Percentiles rank a stretch among this genome's conserved stretches.
Evolutionary conservation across 331 rosid genomes (phyloP).

Genomic region (Pyrus hybrid): DNA sequence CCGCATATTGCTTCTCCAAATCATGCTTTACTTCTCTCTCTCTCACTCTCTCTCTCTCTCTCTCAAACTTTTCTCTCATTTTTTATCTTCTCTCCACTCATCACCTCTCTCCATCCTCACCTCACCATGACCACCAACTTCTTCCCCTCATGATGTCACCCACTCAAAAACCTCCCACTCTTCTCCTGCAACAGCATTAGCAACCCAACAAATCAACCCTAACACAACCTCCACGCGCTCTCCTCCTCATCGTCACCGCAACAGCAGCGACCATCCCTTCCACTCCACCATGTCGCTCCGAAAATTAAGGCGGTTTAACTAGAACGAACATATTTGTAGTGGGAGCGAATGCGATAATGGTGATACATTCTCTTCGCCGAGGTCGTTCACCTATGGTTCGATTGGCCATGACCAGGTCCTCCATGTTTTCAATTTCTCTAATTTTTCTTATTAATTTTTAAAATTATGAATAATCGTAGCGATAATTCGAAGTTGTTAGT

Average conservation of each 20-base stretch:
- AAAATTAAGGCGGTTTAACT: background rate
- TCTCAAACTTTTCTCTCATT: background rate
- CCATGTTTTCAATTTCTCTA: no score
- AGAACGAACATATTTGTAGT: no score
- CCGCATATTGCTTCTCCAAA: no score
- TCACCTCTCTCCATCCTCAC: background rate
- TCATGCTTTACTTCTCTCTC: no score
- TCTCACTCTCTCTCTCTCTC: no score
- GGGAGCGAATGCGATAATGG: no score
- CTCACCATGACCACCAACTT: background rate
- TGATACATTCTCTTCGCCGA: no score
- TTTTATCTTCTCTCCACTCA: background rate
- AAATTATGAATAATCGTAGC: no score
- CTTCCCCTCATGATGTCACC: conserved; percentile 9
- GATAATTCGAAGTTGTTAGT: no score
- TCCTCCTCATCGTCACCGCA: conserved; percentile 13
- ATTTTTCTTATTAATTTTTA: no score
- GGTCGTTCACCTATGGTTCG: no score
- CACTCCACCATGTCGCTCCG: conserved; percentile 79
- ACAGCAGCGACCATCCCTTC: conserved; percentile 49
- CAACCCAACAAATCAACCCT: background rate
- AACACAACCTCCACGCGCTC: background rate
- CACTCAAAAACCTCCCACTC: conserved; percentile 1
- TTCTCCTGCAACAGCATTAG: background rate
- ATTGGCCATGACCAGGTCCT: no score